Evolutionary conservation across 2,329 filamentous ascomycete genomes (phyloP).

Genomic region (Colletotrichum liriopes): DNA sequence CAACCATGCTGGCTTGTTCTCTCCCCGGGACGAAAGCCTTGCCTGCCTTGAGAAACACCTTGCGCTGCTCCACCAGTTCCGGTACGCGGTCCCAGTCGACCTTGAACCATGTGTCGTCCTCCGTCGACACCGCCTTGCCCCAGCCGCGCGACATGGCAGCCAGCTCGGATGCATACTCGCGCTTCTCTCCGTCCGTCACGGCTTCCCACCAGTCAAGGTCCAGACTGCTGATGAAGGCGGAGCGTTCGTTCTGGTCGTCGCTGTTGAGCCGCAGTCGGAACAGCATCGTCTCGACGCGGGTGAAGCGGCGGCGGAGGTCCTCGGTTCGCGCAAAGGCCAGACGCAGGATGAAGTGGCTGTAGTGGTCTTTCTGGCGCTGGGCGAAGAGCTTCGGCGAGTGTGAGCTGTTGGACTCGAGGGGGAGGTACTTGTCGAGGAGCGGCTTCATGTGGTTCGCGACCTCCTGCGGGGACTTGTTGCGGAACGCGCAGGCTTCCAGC

Average conservation of each 20-base stretch:
- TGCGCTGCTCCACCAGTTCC: slow-evolving; percentile 86
- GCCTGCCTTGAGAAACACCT: slow-evolving; percentile 83
- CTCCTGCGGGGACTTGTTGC: slow-evolving; percentile 88
- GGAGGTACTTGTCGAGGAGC: slow-evolving; percentile 89
- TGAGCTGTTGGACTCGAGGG: slow-evolving; percentile 83
- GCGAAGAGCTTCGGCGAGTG: slow-evolving; percentile 70
- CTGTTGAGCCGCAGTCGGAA: slow-evolving; percentile 86
- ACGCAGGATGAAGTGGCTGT: slow-evolving; percentile 96
- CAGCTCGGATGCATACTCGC: slow-evolving; percentile 74
- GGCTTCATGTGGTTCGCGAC: slow-evolving; percentile 88
- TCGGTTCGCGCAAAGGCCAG: slow-evolving; percentile 94
- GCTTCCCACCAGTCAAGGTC: slow-evolving; percentile 93
- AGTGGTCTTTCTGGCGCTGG: slow-evolving; percentile 95
- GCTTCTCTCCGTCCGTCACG: slow-evolving; percentile 84
- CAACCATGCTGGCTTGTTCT: slow-evolving; percentile 90
- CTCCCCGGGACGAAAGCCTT: slow-evolving; percentile 92
- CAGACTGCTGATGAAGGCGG: slow-evolving; percentile 82
- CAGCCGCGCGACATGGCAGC: slow-evolving; percentile 63
- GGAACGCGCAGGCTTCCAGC: slow-evolving; percentile 94
- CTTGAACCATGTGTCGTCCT: slow-evolving; percentile 95
- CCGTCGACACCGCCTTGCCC: slow-evolving; percentile 61
- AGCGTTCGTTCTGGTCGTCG: slow-evolving; percentile 82
- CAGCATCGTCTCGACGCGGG: slow-evolving; percentile 88
- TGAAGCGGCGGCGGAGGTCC: slow-evolving; percentile 89
- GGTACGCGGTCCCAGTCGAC: slow-evolving; percentile 96